A percentile compares a stretch with the other conserved stretches of the same genome.
phyloP scores from a whole-genome alignment of 495 filamentous ascomycete genomes.

The Podospora comata region DNA sequence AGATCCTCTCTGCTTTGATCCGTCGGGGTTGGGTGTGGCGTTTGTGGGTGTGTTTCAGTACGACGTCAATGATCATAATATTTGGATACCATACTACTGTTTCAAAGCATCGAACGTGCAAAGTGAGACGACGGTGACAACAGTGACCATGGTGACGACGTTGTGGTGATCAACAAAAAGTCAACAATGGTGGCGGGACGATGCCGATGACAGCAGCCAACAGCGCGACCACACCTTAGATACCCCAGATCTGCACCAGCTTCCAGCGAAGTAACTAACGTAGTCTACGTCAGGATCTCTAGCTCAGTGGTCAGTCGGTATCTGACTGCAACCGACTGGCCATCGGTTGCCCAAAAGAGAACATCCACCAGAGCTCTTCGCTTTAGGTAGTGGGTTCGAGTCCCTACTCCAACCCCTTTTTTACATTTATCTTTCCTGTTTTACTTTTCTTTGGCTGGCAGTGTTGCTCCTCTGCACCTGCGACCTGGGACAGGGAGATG shows the following conservation, averaged over 20 bases:
- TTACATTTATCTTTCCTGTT: too few species aligned
- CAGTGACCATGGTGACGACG: too few species aligned
- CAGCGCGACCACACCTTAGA: background rate
- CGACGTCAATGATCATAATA: too few species aligned
- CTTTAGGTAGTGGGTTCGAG: background rate
- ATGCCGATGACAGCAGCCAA: background rate
- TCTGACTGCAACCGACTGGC: background rate
- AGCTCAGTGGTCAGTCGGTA: background rate
- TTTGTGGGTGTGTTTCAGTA: background rate
- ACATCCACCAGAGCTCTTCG: background rate
- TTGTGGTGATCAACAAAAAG: too few species aligned
- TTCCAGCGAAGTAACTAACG: background rate
- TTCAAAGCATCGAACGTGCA: too few species aligned
- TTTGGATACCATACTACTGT: too few species aligned
- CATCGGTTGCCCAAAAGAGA: background rate
- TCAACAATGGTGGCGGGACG: too few species aligned
- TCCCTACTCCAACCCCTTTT: background rate
- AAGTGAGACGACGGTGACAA: too few species aligned
- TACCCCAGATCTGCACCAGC: background rate
- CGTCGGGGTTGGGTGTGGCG: background rate
- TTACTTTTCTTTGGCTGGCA: too few species aligned
- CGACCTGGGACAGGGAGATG: too few species aligned
- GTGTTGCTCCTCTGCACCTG: too few species aligned
- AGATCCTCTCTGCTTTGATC: background rate
- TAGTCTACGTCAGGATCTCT: background rate